Percentiles rank a stretch among this genome's conserved stretches.
phyloP scores from a whole-genome alignment of 2,329 filamentous ascomycete genomes.

The Ciborinia camelliae region DNA sequence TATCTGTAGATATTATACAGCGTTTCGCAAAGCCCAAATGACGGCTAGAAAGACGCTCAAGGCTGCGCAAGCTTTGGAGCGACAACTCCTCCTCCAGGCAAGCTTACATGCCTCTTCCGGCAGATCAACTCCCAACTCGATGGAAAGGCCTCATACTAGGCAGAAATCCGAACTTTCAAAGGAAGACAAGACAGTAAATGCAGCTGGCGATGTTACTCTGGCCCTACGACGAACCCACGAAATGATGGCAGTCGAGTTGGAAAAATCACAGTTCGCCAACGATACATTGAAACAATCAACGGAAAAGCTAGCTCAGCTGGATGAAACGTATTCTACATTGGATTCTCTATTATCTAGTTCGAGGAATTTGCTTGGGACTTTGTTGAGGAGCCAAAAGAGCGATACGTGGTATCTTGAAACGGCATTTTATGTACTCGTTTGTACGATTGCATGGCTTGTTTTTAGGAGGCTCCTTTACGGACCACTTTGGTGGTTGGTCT shows the following conservation, averaged over 20 bases:
- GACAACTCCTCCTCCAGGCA: conserved; percentile 68
- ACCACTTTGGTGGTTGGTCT: conserved; percentile 84
- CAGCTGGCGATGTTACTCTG: conserved; percentile 78
- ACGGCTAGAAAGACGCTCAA: conserved; percentile 72
- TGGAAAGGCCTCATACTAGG: conserved; percentile 35
- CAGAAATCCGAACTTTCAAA: conserved; percentile 42
- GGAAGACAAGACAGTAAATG: conserved; percentile 69
- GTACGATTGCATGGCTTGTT: conserved; percentile 78
- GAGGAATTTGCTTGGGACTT: conserved; percentile 69
- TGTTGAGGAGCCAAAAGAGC: conserved; percentile 86
- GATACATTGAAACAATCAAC: conserved; percentile 84
- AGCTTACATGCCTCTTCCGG: conserved; percentile 19
- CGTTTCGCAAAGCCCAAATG: conserved; percentile 80
- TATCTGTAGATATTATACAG: conserved; percentile 39
- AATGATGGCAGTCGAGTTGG: conserved; percentile 79
- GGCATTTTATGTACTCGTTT: conserved; percentile 75
- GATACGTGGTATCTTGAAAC: conserved; percentile 98
- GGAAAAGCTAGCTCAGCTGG: conserved; percentile 73
- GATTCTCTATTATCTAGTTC: conserved; percentile 74
- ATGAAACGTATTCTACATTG: conserved; percentile 76
- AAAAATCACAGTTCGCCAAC: conserved; percentile 83
- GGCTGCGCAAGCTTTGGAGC: conserved; percentile 70
- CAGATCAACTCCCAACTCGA: conserved; percentile 38
- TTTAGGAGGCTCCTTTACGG: conserved; percentile 85
- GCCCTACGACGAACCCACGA: conserved; percentile 82